phyloP scores from a whole-genome alignment of 2,329 filamentous ascomycete species.

The Penicillium sp. region DNA sequence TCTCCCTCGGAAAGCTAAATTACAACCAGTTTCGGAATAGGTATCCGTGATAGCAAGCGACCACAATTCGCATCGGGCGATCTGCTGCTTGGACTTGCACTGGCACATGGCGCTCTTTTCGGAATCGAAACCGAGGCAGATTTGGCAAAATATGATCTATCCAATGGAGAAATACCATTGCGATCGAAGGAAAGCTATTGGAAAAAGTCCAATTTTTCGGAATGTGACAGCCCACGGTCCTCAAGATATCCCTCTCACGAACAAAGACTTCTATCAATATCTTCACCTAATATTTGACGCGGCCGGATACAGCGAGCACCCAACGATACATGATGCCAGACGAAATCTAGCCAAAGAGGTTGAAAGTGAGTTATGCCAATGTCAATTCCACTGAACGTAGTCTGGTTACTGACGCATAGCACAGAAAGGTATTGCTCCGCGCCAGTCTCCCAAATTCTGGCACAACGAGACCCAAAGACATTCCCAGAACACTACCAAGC shows the following conservation, averaged over 20 bases:
- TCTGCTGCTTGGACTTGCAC: slow-evolving; percentile 17
- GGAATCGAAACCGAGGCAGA: slow-evolving; percentile 15
- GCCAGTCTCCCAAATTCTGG: slow-evolving; percentile 26
- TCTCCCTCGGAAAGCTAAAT: not conserved
- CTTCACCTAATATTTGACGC: slow-evolving; percentile 11
- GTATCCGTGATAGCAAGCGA: slow-evolving; percentile 4
- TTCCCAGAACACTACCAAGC: slow-evolving; percentile 23
- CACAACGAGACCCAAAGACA: slow-evolving; percentile 17
- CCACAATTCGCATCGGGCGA: no score
- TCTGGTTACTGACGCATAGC: no score
- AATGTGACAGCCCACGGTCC: slow-evolving; percentile 17
- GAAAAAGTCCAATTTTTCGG: slow-evolving; percentile 20
- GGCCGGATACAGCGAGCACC: slow-evolving; percentile 14
- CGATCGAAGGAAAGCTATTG: slow-evolving; percentile 24
- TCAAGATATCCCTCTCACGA: slow-evolving; percentile 19
- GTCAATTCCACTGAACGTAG: no score
- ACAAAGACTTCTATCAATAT: slow-evolving; percentile 14
- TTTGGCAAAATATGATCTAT: slow-evolving; percentile 18
- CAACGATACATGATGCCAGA: not conserved
- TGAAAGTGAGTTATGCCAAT: no score
- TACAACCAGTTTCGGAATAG: slow-evolving; percentile 6
- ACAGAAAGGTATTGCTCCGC: slow-evolving; percentile 25
- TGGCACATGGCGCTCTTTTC: slow-evolving; percentile 21
- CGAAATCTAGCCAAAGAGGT: no score
- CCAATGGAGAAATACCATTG: slow-evolving; percentile 10